Evolutionary conservation across 352 stramenopile species (phyloP).

Genomic region (Globisporangium emineosum): DNA sequence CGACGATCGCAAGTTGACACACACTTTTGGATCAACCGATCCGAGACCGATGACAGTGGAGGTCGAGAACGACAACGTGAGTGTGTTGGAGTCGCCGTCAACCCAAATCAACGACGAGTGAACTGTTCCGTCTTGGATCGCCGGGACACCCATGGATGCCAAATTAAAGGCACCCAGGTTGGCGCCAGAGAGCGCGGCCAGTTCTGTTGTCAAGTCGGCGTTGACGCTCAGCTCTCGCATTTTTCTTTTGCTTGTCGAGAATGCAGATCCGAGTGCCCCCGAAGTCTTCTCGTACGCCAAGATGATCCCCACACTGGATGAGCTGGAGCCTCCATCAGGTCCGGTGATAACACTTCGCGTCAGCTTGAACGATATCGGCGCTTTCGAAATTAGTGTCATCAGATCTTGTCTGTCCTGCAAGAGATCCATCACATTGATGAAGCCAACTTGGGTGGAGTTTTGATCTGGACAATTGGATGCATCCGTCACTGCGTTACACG

Average conservation of each 20-base stretch:
- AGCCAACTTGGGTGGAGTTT: slow-evolving; percentile 45
- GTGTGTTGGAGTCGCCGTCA: slow-evolving; percentile 54
- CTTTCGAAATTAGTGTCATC: slow-evolving; percentile 40
- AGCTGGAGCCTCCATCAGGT: slow-evolving; percentile 16
- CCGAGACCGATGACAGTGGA: slow-evolving; percentile 64
- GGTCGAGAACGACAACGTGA: slow-evolving; percentile 77
- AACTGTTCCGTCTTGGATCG: slow-evolving; percentile 36
- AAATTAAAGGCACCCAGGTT: slow-evolving; percentile 52
- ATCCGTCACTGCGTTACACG: slow-evolving; percentile 49
- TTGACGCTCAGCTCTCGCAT: slow-evolving; percentile 45
- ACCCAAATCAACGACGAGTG: slow-evolving; percentile 80
- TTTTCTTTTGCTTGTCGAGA: slow-evolving; percentile 31
- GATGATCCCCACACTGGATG: slow-evolving; percentile 39
- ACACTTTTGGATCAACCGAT: slow-evolving; percentile 65
- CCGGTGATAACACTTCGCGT: slow-evolving; percentile 64
- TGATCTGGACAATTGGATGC: slow-evolving; percentile 39
- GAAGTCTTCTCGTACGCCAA: slow-evolving; percentile 53
- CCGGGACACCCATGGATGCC: slow-evolving; percentile 53
- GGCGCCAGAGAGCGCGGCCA: slow-evolving; percentile 14
- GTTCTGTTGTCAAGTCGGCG: slow-evolving; percentile 23
- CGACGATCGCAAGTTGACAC: slow-evolving; percentile 55
- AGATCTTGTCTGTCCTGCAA: slow-evolving; percentile 47
- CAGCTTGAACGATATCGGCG: slow-evolving; percentile 56
- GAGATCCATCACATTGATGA: slow-evolving; percentile 63
- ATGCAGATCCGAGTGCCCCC: slow-evolving; percentile 30